These are phyloP conservation scores for Candida incommunis DNA, from an alignment of 805 yeast genomes.

Conservation along the genomic window DNA sequence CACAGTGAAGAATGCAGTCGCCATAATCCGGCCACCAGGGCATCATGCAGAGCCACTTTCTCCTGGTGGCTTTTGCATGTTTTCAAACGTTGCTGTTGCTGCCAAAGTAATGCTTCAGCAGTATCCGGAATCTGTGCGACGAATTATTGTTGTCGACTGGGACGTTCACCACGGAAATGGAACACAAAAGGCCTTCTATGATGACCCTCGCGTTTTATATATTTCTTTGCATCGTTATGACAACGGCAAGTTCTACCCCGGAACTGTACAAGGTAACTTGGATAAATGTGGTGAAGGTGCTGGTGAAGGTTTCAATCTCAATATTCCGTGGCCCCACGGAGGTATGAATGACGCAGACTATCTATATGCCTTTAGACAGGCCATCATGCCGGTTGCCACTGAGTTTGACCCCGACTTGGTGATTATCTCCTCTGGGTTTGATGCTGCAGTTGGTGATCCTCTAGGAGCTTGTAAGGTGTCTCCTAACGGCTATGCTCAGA, in stretches of 20 bases:
- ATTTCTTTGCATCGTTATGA: slow-evolving; percentile 89
- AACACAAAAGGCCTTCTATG: slow-evolving; percentile 80
- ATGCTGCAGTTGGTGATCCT: slow-evolving; percentile 97
- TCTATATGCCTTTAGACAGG: slow-evolving; percentile 74
- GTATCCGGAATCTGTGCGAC: slow-evolving; percentile 80
- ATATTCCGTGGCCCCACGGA: slow-evolving; percentile 84
- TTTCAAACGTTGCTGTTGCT: slow-evolving; percentile 94
- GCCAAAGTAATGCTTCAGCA: slow-evolving; percentile 68
- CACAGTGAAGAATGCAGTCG: slow-evolving; percentile 76
- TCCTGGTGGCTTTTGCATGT: slow-evolving; percentile 94
- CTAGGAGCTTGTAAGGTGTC: slow-evolving; percentile 94
- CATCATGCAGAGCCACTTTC: slow-evolving; percentile 98
- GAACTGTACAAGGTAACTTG: slow-evolving; percentile 72
- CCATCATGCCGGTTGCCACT: slow-evolving; percentile 74
- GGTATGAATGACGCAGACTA: slow-evolving; percentile 96
- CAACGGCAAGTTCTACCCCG: slow-evolving; percentile 86
- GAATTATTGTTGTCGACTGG: slow-evolving; percentile 85
- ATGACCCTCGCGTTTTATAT: slow-evolving; percentile 83
- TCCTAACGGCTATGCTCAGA: slow-evolving; percentile 91
- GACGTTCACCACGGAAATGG: slow-evolving; percentile 99
- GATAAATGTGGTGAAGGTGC: slow-evolving; percentile 71
- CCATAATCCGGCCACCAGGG: slow-evolving; percentile 97
- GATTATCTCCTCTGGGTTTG: slow-evolving; percentile 89
- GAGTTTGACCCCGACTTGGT: slow-evolving; percentile 91
- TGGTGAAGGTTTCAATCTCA: slow-evolving; percentile 80